These are phyloP conservation scores for Lactifluus pinguis DNA, from an alignment of 768 basidiomycete species.

Conservation along the genomic window DNA sequence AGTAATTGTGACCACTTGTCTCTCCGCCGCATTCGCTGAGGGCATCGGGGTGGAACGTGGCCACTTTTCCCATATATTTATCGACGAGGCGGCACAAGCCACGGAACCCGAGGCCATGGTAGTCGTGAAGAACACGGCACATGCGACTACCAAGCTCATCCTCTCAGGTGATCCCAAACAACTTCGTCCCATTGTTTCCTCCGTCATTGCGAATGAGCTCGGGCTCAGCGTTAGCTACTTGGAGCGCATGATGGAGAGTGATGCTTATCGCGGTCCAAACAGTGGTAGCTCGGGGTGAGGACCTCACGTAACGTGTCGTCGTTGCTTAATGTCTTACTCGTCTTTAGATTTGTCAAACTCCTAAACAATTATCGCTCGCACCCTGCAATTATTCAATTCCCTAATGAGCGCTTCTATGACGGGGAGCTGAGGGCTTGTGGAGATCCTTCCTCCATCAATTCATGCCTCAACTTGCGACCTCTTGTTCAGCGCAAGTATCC, in stretches of 20 bases:
- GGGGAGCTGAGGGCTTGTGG: constrained; percentile 43
- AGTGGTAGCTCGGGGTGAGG: not conserved
- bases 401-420: constrained; percentile 52
- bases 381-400: constrained; percentile 47
- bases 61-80: constrained; percentile 58
- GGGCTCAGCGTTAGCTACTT: constrained; percentile 54
- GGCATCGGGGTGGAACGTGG: constrained; percentile 51
- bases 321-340: not conserved
- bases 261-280: not conserved
- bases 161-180: constrained; percentile 67
- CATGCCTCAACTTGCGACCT: constrained; percentile 22
- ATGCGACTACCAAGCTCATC: constrained; percentile 44
- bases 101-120: constrained; percentile 61
- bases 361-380: constrained; percentile 62
- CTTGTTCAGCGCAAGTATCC: constrained; percentile 43
- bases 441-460: constrained; percentile 24
- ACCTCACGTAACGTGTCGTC: not conserved
- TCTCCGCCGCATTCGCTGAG: constrained; percentile 47
- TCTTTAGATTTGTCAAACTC: constrained; percentile 48
- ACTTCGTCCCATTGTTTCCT: constrained; percentile 59
- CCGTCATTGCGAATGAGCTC: constrained; percentile 43
- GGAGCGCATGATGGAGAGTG: constrained; percentile 35
- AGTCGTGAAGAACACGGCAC: constrained; percentile 50
- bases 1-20: constrained; percentile 57
- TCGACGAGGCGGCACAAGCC: constrained; percentile 68